Evolutionary conservation across 108 stramenopile genomes (phyloP), one percentile per base, ranked within the genome.

Genomic region (Aurantiochytrium sp.): DNA sequence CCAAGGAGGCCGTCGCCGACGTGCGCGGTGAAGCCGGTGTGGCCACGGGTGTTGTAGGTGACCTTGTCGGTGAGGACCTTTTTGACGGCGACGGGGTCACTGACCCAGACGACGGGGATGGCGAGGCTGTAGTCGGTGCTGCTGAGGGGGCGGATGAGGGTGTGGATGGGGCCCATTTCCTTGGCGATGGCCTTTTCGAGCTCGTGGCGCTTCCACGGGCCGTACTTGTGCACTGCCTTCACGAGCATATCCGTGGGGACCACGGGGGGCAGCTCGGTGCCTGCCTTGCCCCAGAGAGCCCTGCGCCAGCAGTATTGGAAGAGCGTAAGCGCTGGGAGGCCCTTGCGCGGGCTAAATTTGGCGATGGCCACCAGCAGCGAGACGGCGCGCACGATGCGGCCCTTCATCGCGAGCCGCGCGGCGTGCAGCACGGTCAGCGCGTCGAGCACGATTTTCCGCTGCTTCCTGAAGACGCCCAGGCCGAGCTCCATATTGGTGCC

Each of bases 181-280:
- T 14, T 18, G 8, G 64, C 3, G 25, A 83, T 14, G 6, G 51
- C 14, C 76, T 83, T 83, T 53, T 83, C 49, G 25, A 47, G 19
- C 28, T 83, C 76, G 76, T 83, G 76, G 23, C 76, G 76, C 28
- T 83, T 47, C 76, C 76, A 83, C 35, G 64, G 64, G 25, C 64
- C 64, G 28, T 45, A 83, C 49, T 83, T 83, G 21, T 23, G 45
- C 23, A 21, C 51, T 12, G 44, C 49, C 18, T 83, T 23, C 2
- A 25, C 45, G 23, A 83, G 45, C 19, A 83, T 45, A 53, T 83
- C 76, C 18, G 6, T 53, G 25, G 76, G 76, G 0, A 83, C 51
- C 19, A 83, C 51, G n/a, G 76, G 76, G 0, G 76, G 76, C 19
- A 83, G 45, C 3, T 28, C 64, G 25, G 51, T 28, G 28, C 51